Conservation (phyloP, 75 land plant species). For the Pseudotsuga menziesii region DNA sequence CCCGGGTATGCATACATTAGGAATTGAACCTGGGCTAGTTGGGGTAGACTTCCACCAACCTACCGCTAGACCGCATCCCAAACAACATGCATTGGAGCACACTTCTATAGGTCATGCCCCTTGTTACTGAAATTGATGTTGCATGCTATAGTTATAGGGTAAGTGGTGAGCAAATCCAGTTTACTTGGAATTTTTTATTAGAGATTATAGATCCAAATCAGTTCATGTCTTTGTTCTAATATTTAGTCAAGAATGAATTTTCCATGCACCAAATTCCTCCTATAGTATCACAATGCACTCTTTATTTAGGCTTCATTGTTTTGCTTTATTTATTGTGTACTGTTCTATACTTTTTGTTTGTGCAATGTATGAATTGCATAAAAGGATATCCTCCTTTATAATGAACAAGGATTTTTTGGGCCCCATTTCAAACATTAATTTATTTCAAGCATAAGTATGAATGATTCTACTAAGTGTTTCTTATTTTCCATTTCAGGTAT, state of each 20-base stretch:
- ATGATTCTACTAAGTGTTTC: background rate
- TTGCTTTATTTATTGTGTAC: background rate
- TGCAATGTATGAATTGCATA: background rate
- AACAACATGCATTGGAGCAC: no score
- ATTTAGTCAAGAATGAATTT: background rate
- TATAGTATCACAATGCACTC: background rate
- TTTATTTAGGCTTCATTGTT: background rate
- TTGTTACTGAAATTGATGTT: background rate
- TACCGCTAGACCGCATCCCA: no score
- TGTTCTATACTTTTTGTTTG: background rate
- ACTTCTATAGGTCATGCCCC: background rate
- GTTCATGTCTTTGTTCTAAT: no score
- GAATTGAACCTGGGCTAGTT: no score
- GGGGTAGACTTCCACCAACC: no score
- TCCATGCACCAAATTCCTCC: background rate
- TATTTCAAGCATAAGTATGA: background rate
- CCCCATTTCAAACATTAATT: background rate
- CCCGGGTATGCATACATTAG: no score
- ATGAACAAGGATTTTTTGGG: background rate
- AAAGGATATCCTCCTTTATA: background rate
- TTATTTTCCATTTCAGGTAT: conserved; percentile 41
- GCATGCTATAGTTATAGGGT: no score
- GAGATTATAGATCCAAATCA: no score
- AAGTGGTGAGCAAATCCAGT: background rate
- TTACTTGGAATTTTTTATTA: no score